Evolutionary conservation across 2,329 filamentous ascomycete species (phyloP), one percentile per base, ranked within the genome.

Genomic region (Ophiocordyceps unilateralis): DNA sequence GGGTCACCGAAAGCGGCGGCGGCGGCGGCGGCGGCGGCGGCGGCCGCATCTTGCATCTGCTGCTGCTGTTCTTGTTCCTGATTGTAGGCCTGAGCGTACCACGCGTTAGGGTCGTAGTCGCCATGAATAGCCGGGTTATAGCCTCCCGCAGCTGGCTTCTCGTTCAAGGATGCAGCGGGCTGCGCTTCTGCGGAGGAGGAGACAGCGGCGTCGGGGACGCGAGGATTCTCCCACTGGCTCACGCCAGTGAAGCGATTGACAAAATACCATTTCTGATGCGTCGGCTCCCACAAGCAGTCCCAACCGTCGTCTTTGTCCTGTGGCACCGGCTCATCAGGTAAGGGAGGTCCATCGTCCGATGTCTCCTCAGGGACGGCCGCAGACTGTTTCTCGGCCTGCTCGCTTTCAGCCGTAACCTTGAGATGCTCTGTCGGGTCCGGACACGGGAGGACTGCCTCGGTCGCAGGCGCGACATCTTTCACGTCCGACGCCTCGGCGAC

Each of bases 61-160:
- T 36, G 32, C 12, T 56, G 52, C 14, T 58, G 51, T 12, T 54
- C 55, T 11, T 57, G 53, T 10, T 57, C 52, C 11, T 59, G 58
- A 40, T 65, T 60, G 39, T 69, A 58, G 39, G 68, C 65, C 56
- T 83, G 73, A 11, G 91, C 89, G 58, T 98, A 98, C 66, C 87
- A 83, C n/a, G 91, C 89, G 46, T 81, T 91, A 4, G 88, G 87
- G 55, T 98, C 91, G 66, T 95, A 98, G 64, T 88, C 83, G 52
- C 91, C 91, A 59, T 98, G 91, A 39, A 98, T 89, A 21, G 86
- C 83, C 1, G 91, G 91, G 57, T 96, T 94, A 65, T 98, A 98
- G 47, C 89, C 87, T 45, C 81, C 80, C 5, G 71, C 73, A 20
- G 74, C 64, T 39, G 51, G 64, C 42, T 44, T 58, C 47, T 62